Base-by-base conservation (phyloP, 78 protist genomes). In the Dictyostelium brefeldianum region DNA sequence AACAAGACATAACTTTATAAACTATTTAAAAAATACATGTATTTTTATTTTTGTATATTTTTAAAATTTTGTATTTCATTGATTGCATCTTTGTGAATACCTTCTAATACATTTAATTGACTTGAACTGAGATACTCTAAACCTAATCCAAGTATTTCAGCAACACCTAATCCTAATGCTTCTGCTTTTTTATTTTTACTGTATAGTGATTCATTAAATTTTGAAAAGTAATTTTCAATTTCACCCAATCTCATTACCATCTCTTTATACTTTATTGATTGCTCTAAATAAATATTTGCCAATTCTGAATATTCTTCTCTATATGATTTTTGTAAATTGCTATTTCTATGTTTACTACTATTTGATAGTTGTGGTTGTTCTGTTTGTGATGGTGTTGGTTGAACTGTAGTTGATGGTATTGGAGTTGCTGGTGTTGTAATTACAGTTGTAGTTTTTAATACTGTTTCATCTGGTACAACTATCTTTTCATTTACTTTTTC, bases 101-200 rank as follows among this genome's bases (percentile, higher is more conserved):
- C 48, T 56, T 78, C 69, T 15, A 85, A 46, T 27, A 59, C 78
- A 41, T 18, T 29, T 8, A 85, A 20, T 75, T 85, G 92, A 14
- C 80, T 78, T 0, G 25, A 12, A 31, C 77, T 56, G 14, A 85
- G 83, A 31, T 41, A 56, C 18, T 56, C 65, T 27, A 85, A n/a
- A 29, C 92, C 92, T 12, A 75, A 5, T 4, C 92, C 92, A 0
- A 85, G 31, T 29, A 85, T 75, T 70, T 85, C 92, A 17, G 92
- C 48, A 29, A 85, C 65, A 27, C 92, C 92, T 4, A 85, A 31
- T 47, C 92, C 92, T 5, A 85, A 75, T 29, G 83, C 92, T 18
- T 85, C 92, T 85, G 92, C 92, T 53, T 85, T 85, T 50, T 65
- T 50, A 47, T 85, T 85, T 51, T 59, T 73, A 41, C 17, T 17